phyloP scores from a whole-genome alignment of 331 rosid species.

The Acacia pycnantha region DNA sequence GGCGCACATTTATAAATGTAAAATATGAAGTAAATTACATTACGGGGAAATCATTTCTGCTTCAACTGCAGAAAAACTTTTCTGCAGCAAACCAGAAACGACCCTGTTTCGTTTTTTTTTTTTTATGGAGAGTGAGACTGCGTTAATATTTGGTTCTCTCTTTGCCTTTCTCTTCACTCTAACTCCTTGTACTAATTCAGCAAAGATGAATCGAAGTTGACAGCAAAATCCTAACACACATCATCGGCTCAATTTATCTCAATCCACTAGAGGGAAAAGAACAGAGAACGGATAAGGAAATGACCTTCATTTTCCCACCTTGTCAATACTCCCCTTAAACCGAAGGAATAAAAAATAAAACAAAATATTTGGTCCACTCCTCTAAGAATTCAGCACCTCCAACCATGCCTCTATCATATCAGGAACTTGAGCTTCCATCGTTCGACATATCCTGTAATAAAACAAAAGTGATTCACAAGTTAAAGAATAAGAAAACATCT shows the following conservation, averaged over 20 bases:
- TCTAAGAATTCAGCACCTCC: constrained; percentile 41
- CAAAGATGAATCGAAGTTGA: constrained; percentile 25
- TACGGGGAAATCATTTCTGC: too few relatives aligned
- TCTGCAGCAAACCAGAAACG: too few relatives aligned
- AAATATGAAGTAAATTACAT: background rate
- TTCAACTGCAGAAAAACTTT: too few relatives aligned
- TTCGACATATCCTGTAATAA: constrained; percentile 52
- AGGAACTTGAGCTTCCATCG: constrained; percentile 58
- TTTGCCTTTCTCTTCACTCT: too few relatives aligned
- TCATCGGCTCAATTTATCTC: constrained; percentile 14
- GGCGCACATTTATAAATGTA: background rate
- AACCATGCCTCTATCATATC: constrained; percentile 38
- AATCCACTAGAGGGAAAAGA: background rate
- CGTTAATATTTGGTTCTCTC: too few relatives aligned
- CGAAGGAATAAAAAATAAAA: constrained; percentile 23
- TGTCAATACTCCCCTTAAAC: constrained; percentile 16
- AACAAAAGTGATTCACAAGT: background rate
- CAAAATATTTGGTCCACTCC: constrained; percentile 20
- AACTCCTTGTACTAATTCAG: constrained; percentile 22
- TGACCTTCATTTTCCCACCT: constrained; percentile 2
- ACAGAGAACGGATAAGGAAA: background rate
- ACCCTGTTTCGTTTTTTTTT: too few relatives aligned
- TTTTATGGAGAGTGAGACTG: too few relatives aligned
- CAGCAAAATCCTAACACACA: constrained; percentile 31
- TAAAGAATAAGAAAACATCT: background rate